phyloP scores from a whole-genome alignment of 805 yeast species.

The Suhomyces sp. region DNA sequence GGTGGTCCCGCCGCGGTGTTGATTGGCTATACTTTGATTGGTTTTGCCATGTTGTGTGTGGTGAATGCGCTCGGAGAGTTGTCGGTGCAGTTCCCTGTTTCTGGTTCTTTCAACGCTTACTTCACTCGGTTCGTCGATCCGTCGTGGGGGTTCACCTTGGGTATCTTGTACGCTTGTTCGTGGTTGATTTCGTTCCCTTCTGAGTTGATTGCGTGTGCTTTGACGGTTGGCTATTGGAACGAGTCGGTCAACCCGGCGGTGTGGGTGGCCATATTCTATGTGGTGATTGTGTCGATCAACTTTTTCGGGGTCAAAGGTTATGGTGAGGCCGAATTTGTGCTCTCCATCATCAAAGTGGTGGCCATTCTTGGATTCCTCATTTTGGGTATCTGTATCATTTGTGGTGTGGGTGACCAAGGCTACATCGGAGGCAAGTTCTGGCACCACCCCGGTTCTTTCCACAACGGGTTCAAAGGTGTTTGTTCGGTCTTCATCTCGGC shows the following conservation, averaged over 20 bases:
- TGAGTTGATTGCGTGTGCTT: constrained; percentile 32
- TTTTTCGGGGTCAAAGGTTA: constrained; percentile 35
- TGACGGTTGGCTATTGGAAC: constrained; percentile 37
- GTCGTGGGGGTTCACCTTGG: constrained; percentile 52
- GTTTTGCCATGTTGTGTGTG: constrained; percentile 21
- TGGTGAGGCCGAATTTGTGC: constrained; percentile 28
- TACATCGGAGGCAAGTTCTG: constrained; percentile 21
- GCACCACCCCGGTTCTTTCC: constrained; percentile 21
- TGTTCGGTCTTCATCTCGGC: constrained; percentile 44
- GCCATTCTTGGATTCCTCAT: constrained; percentile 29
- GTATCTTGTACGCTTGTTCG: constrained; percentile 42
- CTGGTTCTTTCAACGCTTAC: constrained; percentile 51
- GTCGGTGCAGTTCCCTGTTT: constrained; percentile 51
- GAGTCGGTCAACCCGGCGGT: constrained; percentile 30
- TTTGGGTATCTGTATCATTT: constrained; percentile 27
- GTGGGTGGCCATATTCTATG: constrained; percentile 36
- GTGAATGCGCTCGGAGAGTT: constrained; percentile 48
- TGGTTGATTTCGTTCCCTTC: constrained; percentile 35
- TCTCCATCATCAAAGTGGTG: constrained; percentile 24
- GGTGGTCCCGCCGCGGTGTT: constrained; percentile 32
- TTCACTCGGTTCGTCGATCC: constrained; percentile 55
- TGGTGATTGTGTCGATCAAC: constrained; percentile 31
- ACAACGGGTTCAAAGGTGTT: constrained; percentile 22
- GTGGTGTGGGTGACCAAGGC: constrained; percentile 27
- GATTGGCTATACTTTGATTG: constrained; percentile 25